These are phyloP conservation scores for Alternaria ethzedia DNA, from an alignment of 2,329 filamentous ascomycete species.

Conservation along the genomic window DNA sequence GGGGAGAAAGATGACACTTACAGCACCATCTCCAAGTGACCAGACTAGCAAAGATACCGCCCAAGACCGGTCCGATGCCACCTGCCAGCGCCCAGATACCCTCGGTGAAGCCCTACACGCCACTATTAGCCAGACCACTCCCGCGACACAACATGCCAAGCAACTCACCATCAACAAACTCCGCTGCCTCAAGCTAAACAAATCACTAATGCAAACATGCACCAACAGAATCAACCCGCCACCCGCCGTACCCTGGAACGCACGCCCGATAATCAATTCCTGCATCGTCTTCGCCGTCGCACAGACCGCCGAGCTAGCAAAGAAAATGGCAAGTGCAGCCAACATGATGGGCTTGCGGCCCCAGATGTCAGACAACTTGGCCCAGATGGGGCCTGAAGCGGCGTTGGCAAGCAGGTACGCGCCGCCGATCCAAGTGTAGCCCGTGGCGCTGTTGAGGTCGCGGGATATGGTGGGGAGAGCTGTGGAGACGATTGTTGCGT, in stretches of 20 bases:
- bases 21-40: slow-evolving; percentile 61
- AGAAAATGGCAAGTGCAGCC: slow-evolving; percentile 61
- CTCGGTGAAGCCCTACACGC: slow-evolving; percentile 52
- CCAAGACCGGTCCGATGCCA: slow-evolving; percentile 60
- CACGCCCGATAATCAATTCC: slow-evolving; percentile 66
- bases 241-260: slow-evolving; percentile 68
- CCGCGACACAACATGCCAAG: background rate
- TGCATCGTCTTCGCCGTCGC: slow-evolving; percentile 63
- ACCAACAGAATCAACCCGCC: slow-evolving; percentile 68
- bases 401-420: slow-evolving; percentile 75
- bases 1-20: slow-evolving; percentile 20
- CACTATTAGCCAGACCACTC: background rate
- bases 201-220: slow-evolving; percentile 68
- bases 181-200: slow-evolving; percentile 64
- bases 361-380: slow-evolving; percentile 65
- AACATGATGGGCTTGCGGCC: slow-evolving; percentile 63
- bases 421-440: slow-evolving; percentile 80
- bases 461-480: slow-evolving; percentile 69
- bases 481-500: slow-evolving; percentile 67
- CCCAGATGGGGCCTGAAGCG: slow-evolving; percentile 74
- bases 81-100: slow-evolving; percentile 63
- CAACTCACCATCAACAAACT: slow-evolving; percentile 53
- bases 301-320: slow-evolving; percentile 66
- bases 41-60: slow-evolving; percentile 57
- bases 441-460: slow-evolving; percentile 69